Evolutionary conservation across 257 asterid species (phyloP).

Genomic region (Verbena officinalis): DNA sequence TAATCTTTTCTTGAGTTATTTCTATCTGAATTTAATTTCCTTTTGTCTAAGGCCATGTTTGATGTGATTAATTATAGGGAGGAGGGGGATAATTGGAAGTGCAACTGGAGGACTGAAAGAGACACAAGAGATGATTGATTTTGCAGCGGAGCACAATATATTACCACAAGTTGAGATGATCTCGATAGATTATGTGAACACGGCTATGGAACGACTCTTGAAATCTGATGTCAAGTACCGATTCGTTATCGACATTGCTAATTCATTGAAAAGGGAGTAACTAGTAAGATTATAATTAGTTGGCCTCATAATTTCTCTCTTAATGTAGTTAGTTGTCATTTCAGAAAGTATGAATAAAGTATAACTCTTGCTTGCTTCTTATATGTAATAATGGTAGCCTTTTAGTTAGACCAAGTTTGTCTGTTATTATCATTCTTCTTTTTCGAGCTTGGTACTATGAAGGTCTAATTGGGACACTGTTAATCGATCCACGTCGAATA

Average conservation of each 20-base stretch:
- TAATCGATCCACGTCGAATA: too few relatives aligned
- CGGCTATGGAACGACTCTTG: constrained; percentile 50
- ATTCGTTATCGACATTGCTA: constrained; percentile 54
- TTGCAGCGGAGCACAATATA: constrained; percentile 55
- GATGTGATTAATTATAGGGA: constrained; percentile 34
- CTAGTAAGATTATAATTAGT: neutral
- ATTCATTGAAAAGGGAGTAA: constrained; percentile 41
- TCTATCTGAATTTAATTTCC: too few relatives aligned
- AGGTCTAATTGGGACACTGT: too few relatives aligned
- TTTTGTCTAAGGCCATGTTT: too few relatives aligned
- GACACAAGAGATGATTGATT: constrained; percentile 67
- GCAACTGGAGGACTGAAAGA: constrained; percentile 52
- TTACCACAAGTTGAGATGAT: constrained; percentile 53
- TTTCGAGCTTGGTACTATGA: too few relatives aligned
- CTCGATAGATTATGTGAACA: constrained; percentile 48
- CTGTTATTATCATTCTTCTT: too few relatives aligned
- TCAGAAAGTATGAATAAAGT: too few relatives aligned
- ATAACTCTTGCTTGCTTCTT: too few relatives aligned
- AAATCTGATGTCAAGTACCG: constrained; percentile 59
- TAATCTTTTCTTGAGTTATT: neutral
- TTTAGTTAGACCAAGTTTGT: too few relatives aligned
- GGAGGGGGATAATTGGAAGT: constrained; percentile 49
- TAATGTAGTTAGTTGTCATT: too few relatives aligned
- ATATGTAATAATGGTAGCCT: too few relatives aligned
- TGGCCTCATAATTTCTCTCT: too few relatives aligned